phyloP scores from a whole-genome alignment of 1,284 basidiomycete genomes.

The Coriolopsis trogii region DNA sequence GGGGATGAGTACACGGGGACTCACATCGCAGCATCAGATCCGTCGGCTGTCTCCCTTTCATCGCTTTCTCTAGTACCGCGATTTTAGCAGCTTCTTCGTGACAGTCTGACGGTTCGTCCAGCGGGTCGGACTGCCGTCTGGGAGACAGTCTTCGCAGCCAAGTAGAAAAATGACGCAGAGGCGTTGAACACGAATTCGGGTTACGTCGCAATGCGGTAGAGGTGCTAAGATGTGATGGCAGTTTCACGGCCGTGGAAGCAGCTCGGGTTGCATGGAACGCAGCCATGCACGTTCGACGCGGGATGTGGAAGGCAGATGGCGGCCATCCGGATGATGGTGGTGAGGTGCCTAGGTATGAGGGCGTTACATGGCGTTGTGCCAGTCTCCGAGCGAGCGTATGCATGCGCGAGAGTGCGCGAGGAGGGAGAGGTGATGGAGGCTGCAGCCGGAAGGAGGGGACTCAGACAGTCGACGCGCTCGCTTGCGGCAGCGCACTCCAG shows the following conservation, averaged over 20 bases:
- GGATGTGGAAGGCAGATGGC: no score
- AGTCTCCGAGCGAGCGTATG: slow-evolving; percentile 43
- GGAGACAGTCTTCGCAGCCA: slow-evolving; percentile 18
- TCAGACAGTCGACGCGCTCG: background rate
- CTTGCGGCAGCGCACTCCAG: no score
- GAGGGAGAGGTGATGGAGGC: slow-evolving; percentile 12
- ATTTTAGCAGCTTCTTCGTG: slow-evolving; percentile 72
- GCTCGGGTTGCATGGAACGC: no score
- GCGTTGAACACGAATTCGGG: background rate
- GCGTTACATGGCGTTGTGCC: slow-evolving; percentile 49
- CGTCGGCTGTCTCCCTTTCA: slow-evolving; percentile 78
- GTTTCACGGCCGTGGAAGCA: no score
- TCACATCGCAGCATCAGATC: slow-evolving; percentile 84
- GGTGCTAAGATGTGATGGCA: no score
- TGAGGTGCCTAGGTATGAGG: slow-evolving; percentile 19
- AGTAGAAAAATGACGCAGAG: slow-evolving; percentile 1
- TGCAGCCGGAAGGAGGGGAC: slow-evolving; percentile 1
- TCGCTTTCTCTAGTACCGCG: slow-evolving; percentile 77
- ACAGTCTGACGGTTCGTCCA: slow-evolving; percentile 41
- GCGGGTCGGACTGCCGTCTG: slow-evolving; percentile 16
- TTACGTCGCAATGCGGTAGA: no score
- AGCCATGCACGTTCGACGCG: no score
- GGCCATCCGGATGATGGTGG: no score
- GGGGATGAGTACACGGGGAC: slow-evolving; percentile 33
- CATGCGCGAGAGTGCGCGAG: slow-evolving; percentile 44